phyloP scores from a whole-genome alignment of 345 rosid genomes.

The Orychophragmus violaceus region DNA sequence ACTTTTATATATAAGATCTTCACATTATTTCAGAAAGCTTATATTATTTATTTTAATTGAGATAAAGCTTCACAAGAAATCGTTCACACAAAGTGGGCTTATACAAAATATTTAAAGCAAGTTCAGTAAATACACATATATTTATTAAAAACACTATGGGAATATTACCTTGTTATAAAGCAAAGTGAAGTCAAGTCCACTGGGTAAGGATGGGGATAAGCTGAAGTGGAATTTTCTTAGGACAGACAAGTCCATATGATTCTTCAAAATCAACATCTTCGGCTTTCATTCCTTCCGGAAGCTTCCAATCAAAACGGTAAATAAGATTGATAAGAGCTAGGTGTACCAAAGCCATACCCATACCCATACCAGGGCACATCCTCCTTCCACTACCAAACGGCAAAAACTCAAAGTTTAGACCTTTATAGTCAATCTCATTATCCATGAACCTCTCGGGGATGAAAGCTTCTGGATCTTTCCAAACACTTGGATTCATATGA shows the following conservation, averaged over 20 bases:
- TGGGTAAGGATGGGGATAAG: conserved; percentile 12
- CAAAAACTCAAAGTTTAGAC: conserved; percentile 45
- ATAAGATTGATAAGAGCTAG: too few relatives aligned
- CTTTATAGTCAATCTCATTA: conserved; percentile 38
- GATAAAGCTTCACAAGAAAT: neutral
- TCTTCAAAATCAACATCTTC: conserved; percentile 49
- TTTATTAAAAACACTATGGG: neutral
- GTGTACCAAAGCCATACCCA: too few relatives aligned
- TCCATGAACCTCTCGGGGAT: conserved; percentile 26
- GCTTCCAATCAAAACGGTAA: too few relatives aligned
- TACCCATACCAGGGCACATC: too few relatives aligned
- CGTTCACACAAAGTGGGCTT: neutral
- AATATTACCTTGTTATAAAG: neutral
- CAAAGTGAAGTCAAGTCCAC: conserved; percentile 2
- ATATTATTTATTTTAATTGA: too few relatives aligned
- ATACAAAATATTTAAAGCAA: neutral
- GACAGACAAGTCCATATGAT: too few relatives aligned
- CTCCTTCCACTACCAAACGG: too few relatives aligned
- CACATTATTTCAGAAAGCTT: neutral
- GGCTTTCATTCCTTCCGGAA: conserved; percentile 33
- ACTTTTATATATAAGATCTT: too few relatives aligned
- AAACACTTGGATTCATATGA: conserved; percentile 29
- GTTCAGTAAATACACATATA: neutral
- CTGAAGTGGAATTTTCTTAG: conserved; percentile 46
- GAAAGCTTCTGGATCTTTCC: conserved; percentile 24